phyloP scores from a whole-genome alignment of 768 basidiomycete genomes.

The Lepiota venenata region DNA sequence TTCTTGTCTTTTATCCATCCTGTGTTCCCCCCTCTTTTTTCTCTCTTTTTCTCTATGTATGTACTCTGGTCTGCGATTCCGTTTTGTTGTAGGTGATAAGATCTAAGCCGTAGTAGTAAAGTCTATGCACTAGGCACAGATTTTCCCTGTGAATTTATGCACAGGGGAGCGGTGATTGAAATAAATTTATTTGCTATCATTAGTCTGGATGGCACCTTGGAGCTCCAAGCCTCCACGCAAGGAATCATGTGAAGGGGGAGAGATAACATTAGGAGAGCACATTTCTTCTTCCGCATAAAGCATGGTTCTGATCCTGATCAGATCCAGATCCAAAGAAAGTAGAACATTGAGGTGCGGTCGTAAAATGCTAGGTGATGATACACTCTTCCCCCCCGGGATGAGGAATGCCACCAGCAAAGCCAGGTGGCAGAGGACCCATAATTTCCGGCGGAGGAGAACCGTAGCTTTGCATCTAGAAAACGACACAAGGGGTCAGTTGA shows the following conservation, averaged over 20 bases:
- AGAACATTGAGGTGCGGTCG: neutral
- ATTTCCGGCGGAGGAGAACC: constrained; percentile 79
- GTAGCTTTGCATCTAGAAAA: constrained; percentile 67
- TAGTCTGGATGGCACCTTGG: neutral
- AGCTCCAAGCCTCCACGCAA: neutral
- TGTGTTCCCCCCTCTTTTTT: neutral
- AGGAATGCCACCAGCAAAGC: constrained; percentile 26
- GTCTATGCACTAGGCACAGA: constrained; percentile 4
- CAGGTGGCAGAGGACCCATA: constrained; percentile 81
- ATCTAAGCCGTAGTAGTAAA: constrained; percentile 6
- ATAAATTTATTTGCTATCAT: constrained; percentile 12
- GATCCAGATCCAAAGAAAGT: neutral
- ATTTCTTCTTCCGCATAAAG: constrained; percentile 6
- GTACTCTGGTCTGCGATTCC: constrained; percentile 3
- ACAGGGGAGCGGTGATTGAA: constrained; percentile 1
- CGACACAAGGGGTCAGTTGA: too few species aligned
- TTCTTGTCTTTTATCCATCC: constrained; percentile 3
- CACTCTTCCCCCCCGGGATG: constrained; percentile 23
- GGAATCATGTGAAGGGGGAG: neutral
- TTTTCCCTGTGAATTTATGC: constrained; percentile 3
- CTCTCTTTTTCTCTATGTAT: constrained; percentile 1
- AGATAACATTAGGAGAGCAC: neutral
- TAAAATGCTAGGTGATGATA: constrained; percentile 20
- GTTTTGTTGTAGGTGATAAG: neutral
- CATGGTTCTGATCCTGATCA: neutral